A percentile compares a stretch with the other conserved stretches of the same genome.
These are phyloP conservation scores for Hordeum marinum DNA, from an alignment of 176 grass and related monocot species.

Conservation along the genomic window DNA sequence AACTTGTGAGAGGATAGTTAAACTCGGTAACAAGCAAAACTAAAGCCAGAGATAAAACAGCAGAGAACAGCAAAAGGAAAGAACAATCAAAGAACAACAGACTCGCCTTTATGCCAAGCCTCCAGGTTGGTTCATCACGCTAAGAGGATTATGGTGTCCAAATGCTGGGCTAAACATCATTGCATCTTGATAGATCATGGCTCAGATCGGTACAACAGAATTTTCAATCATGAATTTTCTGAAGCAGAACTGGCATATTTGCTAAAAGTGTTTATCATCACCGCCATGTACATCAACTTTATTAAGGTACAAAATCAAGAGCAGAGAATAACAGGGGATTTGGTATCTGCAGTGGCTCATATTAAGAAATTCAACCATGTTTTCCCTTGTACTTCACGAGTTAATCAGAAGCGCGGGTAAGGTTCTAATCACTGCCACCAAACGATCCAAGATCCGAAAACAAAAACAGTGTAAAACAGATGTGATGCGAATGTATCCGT, in stretches of 20 bases:
- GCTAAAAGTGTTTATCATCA: slow-evolving; percentile 47
- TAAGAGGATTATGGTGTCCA: slow-evolving; percentile 36
- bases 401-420: slow-evolving; percentile 60
- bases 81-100: slow-evolving; percentile 5
- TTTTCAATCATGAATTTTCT: slow-evolving; percentile 65
- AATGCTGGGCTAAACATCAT: slow-evolving; percentile 18
- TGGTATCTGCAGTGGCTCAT: slow-evolving; percentile 20
- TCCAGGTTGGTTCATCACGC: slow-evolving; percentile 54
- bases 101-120: slow-evolving; percentile 12
- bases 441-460: neutral
- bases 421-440: slow-evolving; percentile 40
- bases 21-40: neutral
- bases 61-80: no score
- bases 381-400: slow-evolving; percentile 45
- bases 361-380: slow-evolving; percentile 77
- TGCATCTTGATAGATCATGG: neutral
- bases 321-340: accelerated
- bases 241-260: slow-evolving; percentile 82
- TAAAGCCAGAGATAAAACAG: neutral
- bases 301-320: accelerated
- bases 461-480: neutral
- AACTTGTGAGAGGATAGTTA: slow-evolving; percentile 42
- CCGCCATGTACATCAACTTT: neutral
- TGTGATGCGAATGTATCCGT: slow-evolving; percentile 19
- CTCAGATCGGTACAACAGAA: slow-evolving; percentile 46